phyloP scores from a whole-genome alignment of 345 rosid genomes.

The Hirschfeldia incana region DNA sequence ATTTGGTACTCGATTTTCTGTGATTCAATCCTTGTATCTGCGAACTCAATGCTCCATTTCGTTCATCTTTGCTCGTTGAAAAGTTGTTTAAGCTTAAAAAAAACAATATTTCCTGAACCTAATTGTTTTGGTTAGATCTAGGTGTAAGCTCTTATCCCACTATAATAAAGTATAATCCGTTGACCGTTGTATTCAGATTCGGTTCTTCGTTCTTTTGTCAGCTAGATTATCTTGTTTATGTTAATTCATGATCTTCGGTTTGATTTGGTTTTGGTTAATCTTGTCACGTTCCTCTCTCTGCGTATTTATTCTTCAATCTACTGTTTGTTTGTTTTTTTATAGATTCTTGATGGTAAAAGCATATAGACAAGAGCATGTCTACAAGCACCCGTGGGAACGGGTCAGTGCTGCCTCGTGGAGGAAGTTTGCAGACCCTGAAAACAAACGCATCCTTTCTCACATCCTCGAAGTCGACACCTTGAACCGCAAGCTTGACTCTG shows the following conservation, averaged over 20 bases:
- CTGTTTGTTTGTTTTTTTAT: neutral
- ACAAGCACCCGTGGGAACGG: constrained; percentile 97
- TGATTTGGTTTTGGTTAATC: constrained; percentile 2
- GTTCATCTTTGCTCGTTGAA: neutral
- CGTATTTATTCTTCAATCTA: neutral
- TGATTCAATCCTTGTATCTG: constrained; percentile 1
- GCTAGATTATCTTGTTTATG: neutral
- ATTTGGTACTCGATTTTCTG: neutral
- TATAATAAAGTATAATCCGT: neutral
- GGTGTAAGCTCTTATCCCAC: neutral
- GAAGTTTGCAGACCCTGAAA: constrained; percentile 89
- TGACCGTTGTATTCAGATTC: neutral
- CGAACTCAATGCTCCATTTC: neutral
- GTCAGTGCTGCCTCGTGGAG: constrained; percentile 99
- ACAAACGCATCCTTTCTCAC: constrained; percentile 78
- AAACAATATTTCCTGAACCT: neutral
- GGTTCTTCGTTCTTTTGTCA: neutral
- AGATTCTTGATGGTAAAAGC: constrained; percentile 69
- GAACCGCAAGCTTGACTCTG: constrained; percentile 68
- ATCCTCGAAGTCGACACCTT: constrained; percentile 85
- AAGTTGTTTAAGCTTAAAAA: neutral
- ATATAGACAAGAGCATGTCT: constrained; percentile 81
- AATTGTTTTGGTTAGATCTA: constrained; percentile 11
- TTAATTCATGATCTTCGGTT: neutral
- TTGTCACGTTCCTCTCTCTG: neutral